Base-by-base conservation (phyloP, 2,329 filamentous ascomycete genomes). In the Phaeosphaeria sp. region DNA sequence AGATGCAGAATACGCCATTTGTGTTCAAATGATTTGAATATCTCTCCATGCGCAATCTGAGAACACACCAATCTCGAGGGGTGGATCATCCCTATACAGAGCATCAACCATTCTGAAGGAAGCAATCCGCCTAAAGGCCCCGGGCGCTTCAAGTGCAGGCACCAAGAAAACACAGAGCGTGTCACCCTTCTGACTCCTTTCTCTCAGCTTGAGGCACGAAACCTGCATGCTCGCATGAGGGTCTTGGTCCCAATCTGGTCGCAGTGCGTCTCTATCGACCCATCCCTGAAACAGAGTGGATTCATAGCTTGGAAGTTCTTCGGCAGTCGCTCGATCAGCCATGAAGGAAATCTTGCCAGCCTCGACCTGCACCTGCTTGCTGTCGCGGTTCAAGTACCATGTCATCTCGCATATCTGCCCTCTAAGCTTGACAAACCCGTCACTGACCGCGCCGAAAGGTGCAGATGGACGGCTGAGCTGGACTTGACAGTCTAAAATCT, bases 301-400 rank as follows among this genome's bases (percentile, higher is more conserved):
- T 9, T 18, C 11, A n/a, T 50, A 50, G 39, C n/a, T 33, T 15
- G 48, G 48, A 25, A 42, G 48, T 17, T 33, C 18, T 25, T 42
- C 33, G 33, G n/a, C 27, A n/a, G 30, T 42, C n/a, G 39, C 33
- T 6, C 48, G 48, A 17, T 50, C 30, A 10, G 48, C 18, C 18
- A 42, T 41, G 48, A 41, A 50, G 11, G n/a, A 41, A 17, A 50
- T 22, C 1, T 17, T 23, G 10, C 33, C 18, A 23, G 48, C 33
- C 3, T 50, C 48, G 30, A 50, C 48, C 13, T 50, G 48, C 15
- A 23, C 20, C 21, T 50, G 48, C 21, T 22, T 50, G 18, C 25
- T 42, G 18, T 25, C 18, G 48, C 48, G 48, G 30, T 50, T 50
- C 13, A 50, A 50, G n/a, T 42, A 50, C 48, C 48, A 50, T 10